phyloP scores from a whole-genome alignment of 2,329 filamentous ascomycete genomes.

The Dactylellina cionopaga region DNA sequence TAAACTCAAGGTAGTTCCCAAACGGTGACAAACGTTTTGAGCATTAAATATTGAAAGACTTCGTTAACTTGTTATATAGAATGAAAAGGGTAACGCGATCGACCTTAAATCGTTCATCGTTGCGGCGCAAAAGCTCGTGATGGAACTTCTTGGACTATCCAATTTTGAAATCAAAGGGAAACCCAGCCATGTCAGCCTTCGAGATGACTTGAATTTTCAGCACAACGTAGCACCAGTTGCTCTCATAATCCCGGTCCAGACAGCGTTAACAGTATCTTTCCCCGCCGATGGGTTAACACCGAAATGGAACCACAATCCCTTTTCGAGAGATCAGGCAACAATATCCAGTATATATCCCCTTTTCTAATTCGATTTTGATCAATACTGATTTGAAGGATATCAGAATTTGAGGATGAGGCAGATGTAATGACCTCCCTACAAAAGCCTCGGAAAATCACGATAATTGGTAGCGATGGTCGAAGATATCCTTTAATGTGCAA shows the following conservation, averaged over 20 bases:
- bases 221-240: conserved; percentile 82
- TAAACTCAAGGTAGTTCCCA: conserved; percentile 59
- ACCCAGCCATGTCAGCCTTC: conserved; percentile 77
- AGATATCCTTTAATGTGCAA: conserved; percentile 93
- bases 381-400: background rate
- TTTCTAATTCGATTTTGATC: background rate
- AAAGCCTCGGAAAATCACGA: conserved; percentile 87
- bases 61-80: conserved; percentile 58
- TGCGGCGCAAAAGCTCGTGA: conserved; percentile 64
- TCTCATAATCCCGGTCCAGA: conserved; percentile 88
- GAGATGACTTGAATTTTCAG: conserved; percentile 81
- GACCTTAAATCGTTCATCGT: conserved; percentile 74
- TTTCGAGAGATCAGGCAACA: conserved; percentile 84
- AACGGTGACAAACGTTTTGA: background rate
- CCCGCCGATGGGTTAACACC: conserved; percentile 76
- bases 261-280: conserved; percentile 81
- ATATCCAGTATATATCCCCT: conserved; percentile 67
- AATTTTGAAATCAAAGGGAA: conserved; percentile 79
- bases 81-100: conserved; percentile 57
- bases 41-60: background rate
- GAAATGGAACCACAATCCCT: conserved; percentile 80
- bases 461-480: conserved; percentile 87
- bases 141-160: conserved; percentile 72
- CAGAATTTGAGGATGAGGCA: conserved; percentile 82
- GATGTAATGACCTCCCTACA: conserved; percentile 90